Percentiles rank a stretch among this genome's conserved stretches.
phyloP scores from a whole-genome alignment of 108 stramenopile species.

The Nitzschia sp. region DNA sequence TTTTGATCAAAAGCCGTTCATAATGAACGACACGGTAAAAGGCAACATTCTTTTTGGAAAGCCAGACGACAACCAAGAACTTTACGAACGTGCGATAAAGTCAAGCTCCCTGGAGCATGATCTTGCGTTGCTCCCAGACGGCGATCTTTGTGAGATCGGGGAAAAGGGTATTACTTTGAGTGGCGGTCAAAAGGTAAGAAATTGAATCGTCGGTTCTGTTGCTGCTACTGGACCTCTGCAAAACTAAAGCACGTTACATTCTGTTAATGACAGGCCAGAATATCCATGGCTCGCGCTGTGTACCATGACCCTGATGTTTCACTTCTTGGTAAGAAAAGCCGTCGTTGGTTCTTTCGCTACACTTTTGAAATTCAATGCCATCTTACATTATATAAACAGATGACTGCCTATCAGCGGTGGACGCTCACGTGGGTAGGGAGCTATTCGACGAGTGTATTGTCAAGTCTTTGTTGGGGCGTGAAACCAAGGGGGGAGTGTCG shows the following conservation, averaged over 20 bases:
- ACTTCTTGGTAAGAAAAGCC: constrained; percentile 89
- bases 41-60: constrained; percentile 47
- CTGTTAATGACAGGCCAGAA: constrained; percentile 54
- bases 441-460: constrained; percentile 87
- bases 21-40: constrained; percentile 87
- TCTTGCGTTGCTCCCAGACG: constrained; percentile 61
- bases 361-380: too few relatives aligned
- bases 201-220: too few relatives aligned
- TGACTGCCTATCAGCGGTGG: constrained; percentile 71
- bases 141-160: constrained; percentile 92
- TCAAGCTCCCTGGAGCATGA: constrained; percentile 79
- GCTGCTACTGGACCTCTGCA: too few relatives aligned
- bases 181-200: constrained; percentile 75
- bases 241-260: too few relatives aligned
- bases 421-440: constrained; percentile 86
- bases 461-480: constrained; percentile 53
- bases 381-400: too few relatives aligned
- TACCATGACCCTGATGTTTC: constrained; percentile 86
- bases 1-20: constrained; percentile 85
- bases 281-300: constrained; percentile 90
- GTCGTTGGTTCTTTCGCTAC: too few relatives aligned
- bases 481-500: background rate
- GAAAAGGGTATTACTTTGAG: constrained; percentile 87
- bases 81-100: constrained; percentile 69
- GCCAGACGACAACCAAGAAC: constrained; percentile 41